Evolutionary conservation across 1,139 yeast genomes (phyloP), one percentile per base, ranked within the genome.

Genomic region (Hyphopichia buzzinii): DNA sequence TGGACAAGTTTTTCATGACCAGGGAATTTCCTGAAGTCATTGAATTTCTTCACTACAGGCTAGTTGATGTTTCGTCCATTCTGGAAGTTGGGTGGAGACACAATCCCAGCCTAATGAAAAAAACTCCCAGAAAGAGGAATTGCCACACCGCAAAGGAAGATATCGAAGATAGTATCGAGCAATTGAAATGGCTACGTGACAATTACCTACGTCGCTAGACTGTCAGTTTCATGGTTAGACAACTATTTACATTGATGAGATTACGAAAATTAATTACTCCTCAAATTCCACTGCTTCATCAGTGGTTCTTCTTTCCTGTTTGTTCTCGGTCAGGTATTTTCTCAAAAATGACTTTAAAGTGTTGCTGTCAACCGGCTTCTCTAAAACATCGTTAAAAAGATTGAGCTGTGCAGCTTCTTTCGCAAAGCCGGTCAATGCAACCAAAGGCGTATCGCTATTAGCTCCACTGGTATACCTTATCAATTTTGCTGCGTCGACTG

Each of bases 111-210:
- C 62, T 90, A 34, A 64, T 81, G 68, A 59, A 57, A 30, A 54
- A 63, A 17, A 64, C 70, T 29, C 97, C 97, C 1, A 64, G 66
- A 37, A 90, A 92, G 60, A 60, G 61, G 31, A 71, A 74, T 11
- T 71, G 72, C 1, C 99, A 94, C 57, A 90, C 97, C 0, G 98
- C 98, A 0, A 76, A 76, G 47, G 72, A 81, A 8, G 99, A 94
- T 59, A 90, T 94, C 33, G 52, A 86, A 37, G 98, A 92, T 57
- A 87, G 96, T 53, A 90, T 94, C 29, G 77, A 64, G 10, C 96
- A 92, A 55, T 68, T 92, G 52, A 74, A 70, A 48, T 92, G 94
- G 88, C 88, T 82, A 56, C 67, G 75, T 38, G 77, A 81, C 14
- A 66, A 84, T 50, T 89, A 87, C 49, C 66, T 82, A 42, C 63